Base-by-base conservation (phyloP, 176 grass and related monocot species). In the Carex myosuroides region DNA sequence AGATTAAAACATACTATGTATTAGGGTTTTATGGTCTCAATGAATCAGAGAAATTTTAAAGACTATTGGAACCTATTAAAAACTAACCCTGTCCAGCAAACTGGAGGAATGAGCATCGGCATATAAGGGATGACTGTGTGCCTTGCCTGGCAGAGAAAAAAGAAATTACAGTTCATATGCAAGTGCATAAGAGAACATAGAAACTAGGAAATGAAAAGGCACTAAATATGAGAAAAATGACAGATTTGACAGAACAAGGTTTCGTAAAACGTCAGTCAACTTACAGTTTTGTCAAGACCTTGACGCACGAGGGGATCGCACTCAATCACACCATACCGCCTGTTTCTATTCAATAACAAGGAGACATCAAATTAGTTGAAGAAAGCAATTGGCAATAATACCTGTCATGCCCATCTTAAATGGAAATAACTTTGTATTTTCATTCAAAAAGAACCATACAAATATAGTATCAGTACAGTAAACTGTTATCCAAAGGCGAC, bases 101-200 rank as follows among this genome's bases (percentile, higher is more conserved):
- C 63, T 62, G 96, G 96, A 29, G 93, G 96, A 84, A 98, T 88
- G 81, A 98, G 87, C 96, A 98, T 98, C 69, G 96, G 96, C 96
- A 98, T 95, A 81, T 98, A 98, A 41, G 93, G 96, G 30, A 98
- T 93, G 73, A 98, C 89, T 68, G 94, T 93, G 72, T 98, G 92
- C 70, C 90, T 95, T 89, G 96, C 96, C 96, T 98, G 93, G 62
- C 52, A 90, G 83, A 39, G 12, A 56, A 78, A 42, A 46, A 67
- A 57, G 9, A 79, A 39, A 39, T 4, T 44, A 29, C 1, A 53
- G 11, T 44, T 64, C 12, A 79, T 21, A 80, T 50, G 50, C 22
- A 56, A 56, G 52, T 24, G 12, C 32, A 7, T 33, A 78, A 78
- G 13, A 78, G 13, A 20, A 18, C 67, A 57, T 76, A 44, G 74